phyloP scores from a whole-genome alignment of 2,329 filamentous ascomycete species.

The Thielaviopsis euricoi region DNA sequence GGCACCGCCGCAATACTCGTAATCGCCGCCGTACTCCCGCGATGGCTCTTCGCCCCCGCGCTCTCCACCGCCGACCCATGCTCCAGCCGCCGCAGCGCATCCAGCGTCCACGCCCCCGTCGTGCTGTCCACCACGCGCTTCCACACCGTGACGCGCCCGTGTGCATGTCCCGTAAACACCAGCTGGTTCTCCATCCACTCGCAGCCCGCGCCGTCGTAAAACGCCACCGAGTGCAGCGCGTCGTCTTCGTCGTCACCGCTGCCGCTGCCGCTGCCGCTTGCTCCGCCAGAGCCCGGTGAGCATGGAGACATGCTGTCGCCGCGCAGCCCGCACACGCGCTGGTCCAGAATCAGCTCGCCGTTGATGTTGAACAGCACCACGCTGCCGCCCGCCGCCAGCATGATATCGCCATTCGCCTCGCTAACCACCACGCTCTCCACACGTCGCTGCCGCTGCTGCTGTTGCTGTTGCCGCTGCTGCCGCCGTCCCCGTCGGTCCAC shows the following conservation, averaged over 20 bases:
- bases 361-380: conserved; percentile 77
- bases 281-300: too few species aligned
- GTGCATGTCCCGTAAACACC: conserved; percentile 74
- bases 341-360: conserved; percentile 64
- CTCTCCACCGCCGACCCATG: too few species aligned
- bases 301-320: too few species aligned
- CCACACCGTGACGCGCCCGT: conserved; percentile 72
- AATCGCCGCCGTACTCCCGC: conserved; percentile 49
- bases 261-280: too few species aligned
- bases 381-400: conserved; percentile 62
- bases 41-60: conserved; percentile 33
- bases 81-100: conserved; percentile 66
- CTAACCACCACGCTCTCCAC: conserved; percentile 72
- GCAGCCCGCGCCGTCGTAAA: conserved; percentile 79
- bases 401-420: conserved; percentile 77
- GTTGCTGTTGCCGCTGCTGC: too few species aligned
- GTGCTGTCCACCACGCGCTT: conserved; percentile 32
- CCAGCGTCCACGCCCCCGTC: conserved; percentile 45
- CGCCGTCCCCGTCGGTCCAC: too few species aligned
- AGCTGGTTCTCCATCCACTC: conserved; percentile 83
- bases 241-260: conserved; percentile 39
- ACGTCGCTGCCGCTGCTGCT: too few species aligned
- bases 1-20: conserved; percentile 76
- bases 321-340: conserved; percentile 48
- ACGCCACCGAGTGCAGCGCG: conserved; percentile 64